phyloP scores from a whole-genome alignment of 2,329 filamentous ascomycete species.

The Madurella fahalii region DNA sequence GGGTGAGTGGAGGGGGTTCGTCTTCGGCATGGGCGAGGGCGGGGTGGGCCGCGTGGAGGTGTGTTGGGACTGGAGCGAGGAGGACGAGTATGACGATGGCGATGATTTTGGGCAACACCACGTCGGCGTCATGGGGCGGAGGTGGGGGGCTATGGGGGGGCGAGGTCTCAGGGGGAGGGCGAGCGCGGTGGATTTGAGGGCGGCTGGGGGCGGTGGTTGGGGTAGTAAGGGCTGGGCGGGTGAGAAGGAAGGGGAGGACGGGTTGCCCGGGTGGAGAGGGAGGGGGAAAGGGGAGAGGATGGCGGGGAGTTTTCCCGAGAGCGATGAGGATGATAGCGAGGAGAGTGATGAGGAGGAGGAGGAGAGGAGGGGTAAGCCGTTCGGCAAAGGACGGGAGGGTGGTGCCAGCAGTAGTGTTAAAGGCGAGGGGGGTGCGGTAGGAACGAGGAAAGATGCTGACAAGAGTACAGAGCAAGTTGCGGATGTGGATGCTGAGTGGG shows the following conservation, averaged over 20 bases:
- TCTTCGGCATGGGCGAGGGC: constrained; percentile 50
- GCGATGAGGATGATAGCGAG: constrained; percentile 12
- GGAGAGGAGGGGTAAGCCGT: constrained; percentile 15
- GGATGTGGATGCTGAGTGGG: too few species aligned
- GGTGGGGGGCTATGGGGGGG: not conserved
- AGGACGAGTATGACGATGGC: not conserved
- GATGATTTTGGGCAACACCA: not conserved
- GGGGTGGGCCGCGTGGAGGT: constrained; percentile 51
- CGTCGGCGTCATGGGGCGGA: not conserved
- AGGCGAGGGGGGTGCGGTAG: not conserved
- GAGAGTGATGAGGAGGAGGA: constrained; percentile 14
- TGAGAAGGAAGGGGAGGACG: not conserved
- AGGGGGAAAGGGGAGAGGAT: constrained; percentile 20
- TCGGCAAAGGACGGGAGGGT: not conserved
- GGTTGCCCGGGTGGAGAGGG: not conserved
- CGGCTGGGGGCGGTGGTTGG: too few species aligned
- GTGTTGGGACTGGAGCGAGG: constrained; percentile 50
- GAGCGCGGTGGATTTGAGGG: not conserved
- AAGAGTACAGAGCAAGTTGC: too few species aligned
- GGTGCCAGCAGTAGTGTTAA: not conserved
- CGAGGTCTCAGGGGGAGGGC: not conserved
- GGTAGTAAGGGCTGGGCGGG: not conserved
- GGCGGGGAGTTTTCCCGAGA: constrained; percentile 27
- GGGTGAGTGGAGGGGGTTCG: constrained; percentile 58
- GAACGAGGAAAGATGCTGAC: too few species aligned